Evolutionary conservation across 805 yeast genomes (phyloP).

Genomic region (Lachancea kluyveri): DNA sequence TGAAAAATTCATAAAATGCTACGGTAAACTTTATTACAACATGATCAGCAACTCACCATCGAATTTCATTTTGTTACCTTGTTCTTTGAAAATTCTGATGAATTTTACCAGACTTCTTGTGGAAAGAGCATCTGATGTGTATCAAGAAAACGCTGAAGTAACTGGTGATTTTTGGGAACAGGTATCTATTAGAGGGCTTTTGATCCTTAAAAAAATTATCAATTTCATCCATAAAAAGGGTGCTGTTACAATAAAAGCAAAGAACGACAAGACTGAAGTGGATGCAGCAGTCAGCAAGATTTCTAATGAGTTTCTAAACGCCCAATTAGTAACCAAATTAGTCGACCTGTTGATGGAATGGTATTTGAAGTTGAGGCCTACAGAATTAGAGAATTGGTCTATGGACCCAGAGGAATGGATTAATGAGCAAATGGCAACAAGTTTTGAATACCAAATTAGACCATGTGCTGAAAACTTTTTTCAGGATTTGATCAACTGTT

Average conservation of each 20-base stretch:
- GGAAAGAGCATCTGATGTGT: conserved; percentile 58
- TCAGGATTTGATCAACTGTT: conserved; percentile 62
- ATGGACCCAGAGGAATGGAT: conserved; percentile 92
- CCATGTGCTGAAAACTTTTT: conserved; percentile 85
- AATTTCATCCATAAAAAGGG: conserved; percentile 60
- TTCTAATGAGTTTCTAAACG: conserved; percentile 50
- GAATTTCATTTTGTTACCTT: conserved; percentile 62
- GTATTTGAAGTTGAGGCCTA: conserved; percentile 68
- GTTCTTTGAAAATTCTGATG: conserved; percentile 53
- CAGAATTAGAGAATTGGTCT: conserved; percentile 77
- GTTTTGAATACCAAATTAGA: conserved; percentile 79
- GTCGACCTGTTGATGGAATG: conserved; percentile 63
- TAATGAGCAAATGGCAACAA: conserved; percentile 66
- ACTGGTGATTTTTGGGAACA: conserved; percentile 68
- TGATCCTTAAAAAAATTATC: conserved; percentile 58
- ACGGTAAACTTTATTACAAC: conserved; percentile 65
- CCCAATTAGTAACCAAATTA: conserved; percentile 47
- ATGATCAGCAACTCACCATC: conserved; percentile 58
- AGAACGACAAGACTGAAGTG: conserved; percentile 59
- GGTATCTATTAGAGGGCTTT: conserved; percentile 58
- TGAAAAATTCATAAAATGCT: conserved; percentile 69
- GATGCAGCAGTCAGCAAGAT: conserved; percentile 49
- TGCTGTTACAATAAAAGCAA: conserved; percentile 57
- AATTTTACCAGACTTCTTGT: conserved; percentile 56
- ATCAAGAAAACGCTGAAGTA: conserved; percentile 44